Evolutionary conservation across 1,139 yeast genomes (phyloP), one percentile per base, ranked within the genome.

Genomic region (Geotrichum citri-aurantii): DNA sequence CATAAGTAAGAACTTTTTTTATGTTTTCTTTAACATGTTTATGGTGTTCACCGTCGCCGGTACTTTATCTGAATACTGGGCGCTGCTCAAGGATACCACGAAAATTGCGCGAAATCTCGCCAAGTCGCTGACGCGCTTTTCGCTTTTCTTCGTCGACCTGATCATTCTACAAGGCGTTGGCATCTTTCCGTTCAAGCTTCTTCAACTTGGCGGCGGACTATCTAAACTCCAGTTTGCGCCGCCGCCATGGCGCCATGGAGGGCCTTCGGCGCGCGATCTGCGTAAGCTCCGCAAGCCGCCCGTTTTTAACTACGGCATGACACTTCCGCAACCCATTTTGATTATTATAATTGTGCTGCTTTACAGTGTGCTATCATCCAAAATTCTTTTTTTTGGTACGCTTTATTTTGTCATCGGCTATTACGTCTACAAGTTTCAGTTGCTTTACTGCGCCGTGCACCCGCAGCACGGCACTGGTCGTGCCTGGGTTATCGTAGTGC

Each of bases 391-490:
- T 8, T 85, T 91, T 46, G 95, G 95, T 1, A 74, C 87, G 59
- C 77, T 84, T 1, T 89, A 89, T 70, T 89, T 89, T 67, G 69
- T 84, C 19, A 73, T 86, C 58, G 95, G 95, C 0, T 88, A 82
- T 68, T 84, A 82, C 67, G 91, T 88, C 10, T 87, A 83, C 78
- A 89, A 89, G 72, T 89, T 87, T 69, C 95, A 88, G 71, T 75
- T 88, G 62, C 76, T 89, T 62, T 89, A 86, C 69, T 83, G 92
- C 0, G 84, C 86, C 75, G 89, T 88, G 37, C 96, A 89, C 69
- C 88, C 93, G 3, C 95, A 90, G 52, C 96, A 89, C 71, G 86
- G 95, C 0, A 89, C 95, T 0, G 96, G 96, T 2, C 85, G 85
- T 66, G 91, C 88, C 0, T 88, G 95, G 95, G 92, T 93, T 0